These are phyloP conservation scores for Glycine latifolia DNA, from an alignment of 306 rosid species.

Conservation along the genomic window DNA sequence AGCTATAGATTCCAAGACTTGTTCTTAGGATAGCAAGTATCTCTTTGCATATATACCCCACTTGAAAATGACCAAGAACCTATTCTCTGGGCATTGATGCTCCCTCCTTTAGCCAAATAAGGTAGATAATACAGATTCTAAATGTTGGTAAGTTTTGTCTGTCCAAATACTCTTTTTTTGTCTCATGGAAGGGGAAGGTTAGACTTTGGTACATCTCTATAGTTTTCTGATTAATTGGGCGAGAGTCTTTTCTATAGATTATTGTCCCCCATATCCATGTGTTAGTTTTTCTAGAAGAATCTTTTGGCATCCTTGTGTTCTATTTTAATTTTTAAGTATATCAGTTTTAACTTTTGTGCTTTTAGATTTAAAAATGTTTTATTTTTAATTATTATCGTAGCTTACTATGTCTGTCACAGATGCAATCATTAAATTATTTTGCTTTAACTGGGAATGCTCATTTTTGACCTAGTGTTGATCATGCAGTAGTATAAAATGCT, in stretches of 20 bases:
- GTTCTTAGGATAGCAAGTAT: neutral
- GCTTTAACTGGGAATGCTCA: neutral
- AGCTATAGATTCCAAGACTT: neutral
- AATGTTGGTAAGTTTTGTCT: neutral
- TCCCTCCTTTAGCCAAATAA: neutral
- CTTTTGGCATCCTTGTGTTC: too few relatives aligned
- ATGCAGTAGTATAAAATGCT: neutral
- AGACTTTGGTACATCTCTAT: neutral
- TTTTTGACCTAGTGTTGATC: neutral
- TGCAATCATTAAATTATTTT: constrained; percentile 22
- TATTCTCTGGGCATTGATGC: constrained; percentile 1
- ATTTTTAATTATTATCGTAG: constrained; percentile 12
- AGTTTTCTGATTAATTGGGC: neutral
- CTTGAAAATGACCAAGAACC: neutral
- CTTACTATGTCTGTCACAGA: neutral
- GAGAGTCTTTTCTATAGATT: neutral
- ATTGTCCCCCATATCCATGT: too few relatives aligned
- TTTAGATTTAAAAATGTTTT: neutral
- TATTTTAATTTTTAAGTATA: neutral
- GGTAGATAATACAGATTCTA: neutral
- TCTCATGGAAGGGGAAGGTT: neutral
- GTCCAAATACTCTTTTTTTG: neutral
- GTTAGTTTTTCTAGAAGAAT: too few relatives aligned
- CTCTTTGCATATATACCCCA: neutral
- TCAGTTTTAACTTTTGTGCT: constrained; percentile 5